phyloP scores from a whole-genome alignment of 2,329 filamentous ascomycete genomes.

The Fusarium paranaense region DNA sequence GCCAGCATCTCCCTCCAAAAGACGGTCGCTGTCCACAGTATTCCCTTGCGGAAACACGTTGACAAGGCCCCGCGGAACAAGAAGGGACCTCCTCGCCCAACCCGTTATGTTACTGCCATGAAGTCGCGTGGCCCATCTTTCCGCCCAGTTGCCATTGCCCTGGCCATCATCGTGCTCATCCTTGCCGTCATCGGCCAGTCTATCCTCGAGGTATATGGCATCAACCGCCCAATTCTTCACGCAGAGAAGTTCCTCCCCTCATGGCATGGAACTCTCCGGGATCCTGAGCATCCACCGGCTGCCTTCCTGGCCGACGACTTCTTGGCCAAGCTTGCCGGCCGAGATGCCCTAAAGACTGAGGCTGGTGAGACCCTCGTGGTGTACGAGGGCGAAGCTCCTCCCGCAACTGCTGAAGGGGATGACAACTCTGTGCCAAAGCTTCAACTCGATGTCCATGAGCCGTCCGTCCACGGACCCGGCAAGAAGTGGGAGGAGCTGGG shows the following conservation, averaged over 20 bases:
- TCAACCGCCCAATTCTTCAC: constrained; percentile 67
- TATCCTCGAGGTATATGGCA: constrained; percentile 72
- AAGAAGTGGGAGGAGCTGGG: constrained; percentile 79
- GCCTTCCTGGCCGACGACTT: constrained; percentile 48
- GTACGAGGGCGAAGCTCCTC: constrained; percentile 41
- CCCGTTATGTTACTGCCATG: constrained; percentile 77
- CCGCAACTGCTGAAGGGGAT: constrained; percentile 32
- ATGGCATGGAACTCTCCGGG: constrained; percentile 51
- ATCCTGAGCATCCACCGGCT: constrained; percentile 40
- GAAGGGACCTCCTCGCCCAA: constrained; percentile 58
- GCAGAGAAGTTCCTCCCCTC: constrained; percentile 67
- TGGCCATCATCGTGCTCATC: constrained; percentile 68
- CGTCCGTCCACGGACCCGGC: constrained; percentile 62
- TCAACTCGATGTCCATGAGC: constrained; percentile 59
- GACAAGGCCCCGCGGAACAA: constrained; percentile 51
- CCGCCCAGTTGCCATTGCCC: constrained; percentile 62
- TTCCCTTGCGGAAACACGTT: constrained; percentile 70
- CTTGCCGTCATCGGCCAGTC: constrained; percentile 73
- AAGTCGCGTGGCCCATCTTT: constrained; percentile 66
- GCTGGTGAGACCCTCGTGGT: constrained; percentile 56
- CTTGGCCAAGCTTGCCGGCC: constrained; percentile 53
- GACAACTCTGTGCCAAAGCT: constrained; percentile 42
- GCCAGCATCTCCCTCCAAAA: constrained; percentile 86
- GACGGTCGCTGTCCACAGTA: constrained; percentile 81
- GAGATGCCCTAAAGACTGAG: constrained; percentile 43